Base-by-base conservation (phyloP, 1,284 basidiomycete species). In the Ustilago xerochloae region DNA sequence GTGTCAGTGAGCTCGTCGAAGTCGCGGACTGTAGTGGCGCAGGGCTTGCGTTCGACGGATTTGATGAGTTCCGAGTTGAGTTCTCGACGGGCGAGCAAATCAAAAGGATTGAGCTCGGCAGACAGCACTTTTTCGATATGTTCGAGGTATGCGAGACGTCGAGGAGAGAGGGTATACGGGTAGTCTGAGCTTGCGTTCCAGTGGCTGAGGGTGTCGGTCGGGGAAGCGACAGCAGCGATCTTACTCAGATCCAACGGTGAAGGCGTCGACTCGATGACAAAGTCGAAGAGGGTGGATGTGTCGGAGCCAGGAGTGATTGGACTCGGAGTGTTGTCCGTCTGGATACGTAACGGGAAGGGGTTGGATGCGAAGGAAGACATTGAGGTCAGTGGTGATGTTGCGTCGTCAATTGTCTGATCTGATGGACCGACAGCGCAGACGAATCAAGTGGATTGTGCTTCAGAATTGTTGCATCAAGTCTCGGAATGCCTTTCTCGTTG, bases 271-370 rank as follows among this genome's bases (percentile, higher is more conserved):
- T 65, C 63, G 50, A 59, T 33, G 28, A 51, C 52, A 39, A 71
- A 71, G 6, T 65, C 68, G 51, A 59, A 61, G 29, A 71, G 68
- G 13, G 68, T 71, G 16, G 57, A 61, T 2, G 59, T 65, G 32
- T 71, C 68, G 36, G 68, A 71, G 58, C 63, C 68, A 35, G 68
- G 68, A 12, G 63, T 65, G 39, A 61, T 47, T 20, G 68, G 68
- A 32, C 46, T 65, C n/a, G 57, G 52, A 7, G 51, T 51, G 45
- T n/a, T n/a, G n/a, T 56, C 47, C 32, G 35, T 36, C 56, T 63
- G 56, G 30, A 58, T 36, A 20, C 43, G 32, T n/a, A 55, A 47
- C 0, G 10, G 24, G 39, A 41, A 59, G n/a, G 60, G 62, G 9
- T 38, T 50, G n/a, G 46, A 35, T 15, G 56, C 39, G 35, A 57